Percentiles rank a stretch among this genome's conserved stretches.
Conservation (phyloP, 2,329 filamentous ascomycete species). For the Alternaria hordeiaustralica region DNA sequence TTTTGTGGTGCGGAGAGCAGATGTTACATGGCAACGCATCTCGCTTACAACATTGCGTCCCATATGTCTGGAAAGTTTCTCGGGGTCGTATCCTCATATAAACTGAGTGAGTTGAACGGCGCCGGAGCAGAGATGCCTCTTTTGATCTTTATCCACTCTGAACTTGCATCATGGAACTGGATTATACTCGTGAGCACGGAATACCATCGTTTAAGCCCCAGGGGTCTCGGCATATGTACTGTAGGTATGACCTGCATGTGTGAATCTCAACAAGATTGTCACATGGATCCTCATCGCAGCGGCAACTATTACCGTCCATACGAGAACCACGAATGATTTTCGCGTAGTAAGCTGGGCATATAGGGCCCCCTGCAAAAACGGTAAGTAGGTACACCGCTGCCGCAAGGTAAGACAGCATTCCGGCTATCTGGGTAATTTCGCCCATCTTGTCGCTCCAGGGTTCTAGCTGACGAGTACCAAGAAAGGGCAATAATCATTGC, state of each 20-base stretch:
- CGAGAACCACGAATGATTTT: neutral
- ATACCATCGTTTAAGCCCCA: neutral
- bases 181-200: neutral
- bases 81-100: neutral
- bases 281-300: neutral
- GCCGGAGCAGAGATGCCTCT: neutral
- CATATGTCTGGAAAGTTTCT: neutral
- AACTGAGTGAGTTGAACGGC: constrained; percentile 1
- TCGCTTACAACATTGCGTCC: neutral
- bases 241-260: constrained; percentile 1
- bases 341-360: neutral
- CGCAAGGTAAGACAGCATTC: neutral
- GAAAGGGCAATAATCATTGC: neutral
- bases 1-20: neutral
- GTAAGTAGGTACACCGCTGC: neutral
- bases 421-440: neutral
- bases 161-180: neutral
- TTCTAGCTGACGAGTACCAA: neutral
- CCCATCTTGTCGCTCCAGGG: neutral
- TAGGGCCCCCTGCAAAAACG: neutral
- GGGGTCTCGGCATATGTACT: neutral
- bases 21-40: neutral
- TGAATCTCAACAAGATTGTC: neutral
- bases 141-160: neutral
- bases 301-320: neutral